These are phyloP conservation scores for Stagonosporopsis vannaccii DNA, from an alignment of 2,329 filamentous ascomycete genomes.

Conservation along the genomic window DNA sequence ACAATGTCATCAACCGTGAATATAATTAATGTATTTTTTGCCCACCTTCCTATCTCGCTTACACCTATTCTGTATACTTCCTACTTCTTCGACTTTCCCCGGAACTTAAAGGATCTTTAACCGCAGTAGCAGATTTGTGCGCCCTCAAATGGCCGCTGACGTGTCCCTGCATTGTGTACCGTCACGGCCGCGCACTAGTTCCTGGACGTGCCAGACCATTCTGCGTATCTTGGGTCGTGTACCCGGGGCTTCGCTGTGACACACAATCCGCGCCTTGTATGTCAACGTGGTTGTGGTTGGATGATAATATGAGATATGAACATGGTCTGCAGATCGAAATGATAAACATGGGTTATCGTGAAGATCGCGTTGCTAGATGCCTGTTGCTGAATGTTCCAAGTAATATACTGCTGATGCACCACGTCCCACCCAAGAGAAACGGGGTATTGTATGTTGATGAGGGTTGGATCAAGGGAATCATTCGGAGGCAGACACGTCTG, in stretches of 20 bases:
- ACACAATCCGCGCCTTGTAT: background rate
- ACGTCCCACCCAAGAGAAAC: background rate
- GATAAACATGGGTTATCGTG: too few relatives aligned
- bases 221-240: background rate
- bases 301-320: background rate
- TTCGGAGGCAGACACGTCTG: constrained; percentile 6
- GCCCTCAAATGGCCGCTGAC: background rate
- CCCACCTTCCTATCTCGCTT: background rate
- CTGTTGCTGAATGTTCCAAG: too few relatives aligned
- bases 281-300: background rate
- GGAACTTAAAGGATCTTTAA: background rate
- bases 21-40: background rate
- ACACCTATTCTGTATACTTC: background rate
- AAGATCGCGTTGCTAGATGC: too few relatives aligned
- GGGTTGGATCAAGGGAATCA: background rate
- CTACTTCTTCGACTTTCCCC: background rate
- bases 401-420: background rate
- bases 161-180: constrained; percentile 10
- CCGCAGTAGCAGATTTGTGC: too few relatives aligned
- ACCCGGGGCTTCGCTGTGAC: background rate
- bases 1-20: background rate
- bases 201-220: background rate
- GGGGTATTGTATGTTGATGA: background rate
- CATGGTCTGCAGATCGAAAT: too few relatives aligned
- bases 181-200: constrained; percentile 5